Evolutionary conservation across 2,329 filamentous ascomycete genomes (phyloP), one percentile per base, ranked within the genome.

Genomic region (Beauveria medogensis): DNA sequence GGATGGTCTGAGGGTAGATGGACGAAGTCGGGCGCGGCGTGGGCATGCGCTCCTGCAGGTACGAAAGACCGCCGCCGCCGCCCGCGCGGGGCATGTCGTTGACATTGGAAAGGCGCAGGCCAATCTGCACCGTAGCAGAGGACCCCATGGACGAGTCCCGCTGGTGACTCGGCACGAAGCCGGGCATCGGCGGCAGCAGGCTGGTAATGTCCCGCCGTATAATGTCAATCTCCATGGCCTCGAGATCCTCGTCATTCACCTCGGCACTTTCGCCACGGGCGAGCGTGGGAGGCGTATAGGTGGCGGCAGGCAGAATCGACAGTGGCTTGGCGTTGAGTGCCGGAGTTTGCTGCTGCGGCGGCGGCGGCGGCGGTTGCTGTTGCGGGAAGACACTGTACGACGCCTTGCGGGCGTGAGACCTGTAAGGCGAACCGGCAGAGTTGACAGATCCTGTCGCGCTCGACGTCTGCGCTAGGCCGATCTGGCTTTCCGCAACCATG

Each of bases 51-150:
- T 50, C 48, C 20, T 54, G 41, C 43, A 54, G 30, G 51, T 41
- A 60, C 3, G 70, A 63, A 34, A 34, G 30, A 34, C 30, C 8
- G 34, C 4, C 16, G 26, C 16, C 47, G 28, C 3, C 43, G 10
- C 65, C 66, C 20, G 67, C 48, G 8, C 65, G 74, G 1, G 74
- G 72, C 63, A 83, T 77, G 64, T 83, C 80, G 16, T 79, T 74
- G 37, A 82, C 78, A 59, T 80, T 84, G 28, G 87, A 90, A 60
- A 90, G 77, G 12, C 87, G 82, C 18, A 90, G 76, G 1, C 87
- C 87, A 56, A 90, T 90, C 68, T 89, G 86, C 12, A 90, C 86
- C 0, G 86, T 90, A 26, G 86, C 86, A 10, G 83, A 83, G 50
- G 87, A 89, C 18, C 77, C 78, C 47, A 85, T 77, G 1, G 87